Percentiles rank a stretch among this genome's conserved stretches.
These are phyloP conservation scores for Graphilbum fragrans DNA, from an alignment of 2,329 filamentous ascomycete species.

Conservation along the genomic window DNA sequence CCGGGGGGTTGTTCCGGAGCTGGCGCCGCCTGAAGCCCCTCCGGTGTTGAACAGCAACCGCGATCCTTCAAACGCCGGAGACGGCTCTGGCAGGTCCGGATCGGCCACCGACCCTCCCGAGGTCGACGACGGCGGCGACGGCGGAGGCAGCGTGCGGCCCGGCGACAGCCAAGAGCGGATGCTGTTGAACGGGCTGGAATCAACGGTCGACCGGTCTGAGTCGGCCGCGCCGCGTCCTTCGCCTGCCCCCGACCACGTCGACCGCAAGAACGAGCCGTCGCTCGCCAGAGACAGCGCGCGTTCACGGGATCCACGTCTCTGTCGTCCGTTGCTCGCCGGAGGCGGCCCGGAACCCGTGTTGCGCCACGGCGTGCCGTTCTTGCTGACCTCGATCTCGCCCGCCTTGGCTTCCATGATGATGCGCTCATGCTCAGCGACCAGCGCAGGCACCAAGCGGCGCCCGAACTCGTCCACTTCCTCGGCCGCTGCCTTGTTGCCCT, in stretches of 20 bases:
- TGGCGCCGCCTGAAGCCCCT: not conserved
- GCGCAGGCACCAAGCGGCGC: conserved; percentile 6
- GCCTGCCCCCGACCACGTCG: conserved; percentile 5
- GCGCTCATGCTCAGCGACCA: conserved; percentile 12
- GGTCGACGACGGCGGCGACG: conserved; percentile 7
- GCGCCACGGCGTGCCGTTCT: conserved; percentile 9
- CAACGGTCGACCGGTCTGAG: conserved; percentile 7
- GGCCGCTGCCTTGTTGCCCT: not conserved
- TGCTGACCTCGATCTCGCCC: conserved; percentile 10
- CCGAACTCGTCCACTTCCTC: conserved; percentile 10
- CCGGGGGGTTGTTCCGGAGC: conserved; percentile 2
- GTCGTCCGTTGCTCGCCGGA: not conserved
- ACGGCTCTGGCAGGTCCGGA: conserved; percentile 2
- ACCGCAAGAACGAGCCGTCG: conserved; percentile 3
- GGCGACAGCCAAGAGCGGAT: conserved; percentile 11
- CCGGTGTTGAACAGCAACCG: not conserved
- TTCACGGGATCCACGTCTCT: conserved; percentile 2
- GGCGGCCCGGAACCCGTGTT: conserved; percentile 1
- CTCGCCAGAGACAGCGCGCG: conserved; percentile 8
- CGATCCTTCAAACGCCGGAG: conserved; percentile 9
- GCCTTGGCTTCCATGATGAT: conserved; percentile 11
- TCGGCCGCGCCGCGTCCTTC: conserved; percentile 1
- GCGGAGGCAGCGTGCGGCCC: conserved; percentile 1
- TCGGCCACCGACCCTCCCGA: conserved; percentile 1
- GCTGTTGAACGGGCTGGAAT: conserved; percentile 11